Base-by-base conservation (phyloP, 768 basidiomycete species). In the Kwoniella europaea region DNA sequence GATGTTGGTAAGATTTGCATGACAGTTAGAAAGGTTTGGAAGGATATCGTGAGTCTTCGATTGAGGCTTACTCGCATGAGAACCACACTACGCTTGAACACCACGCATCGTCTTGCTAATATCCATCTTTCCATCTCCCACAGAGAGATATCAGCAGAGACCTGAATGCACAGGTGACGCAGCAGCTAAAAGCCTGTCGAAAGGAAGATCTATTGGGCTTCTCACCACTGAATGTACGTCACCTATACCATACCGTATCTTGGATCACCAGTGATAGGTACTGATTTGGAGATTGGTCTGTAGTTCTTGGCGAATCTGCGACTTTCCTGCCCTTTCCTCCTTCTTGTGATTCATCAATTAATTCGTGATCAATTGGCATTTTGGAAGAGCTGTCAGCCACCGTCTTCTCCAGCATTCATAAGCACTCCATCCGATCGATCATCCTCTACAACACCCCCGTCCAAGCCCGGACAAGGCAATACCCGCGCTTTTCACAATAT, bases 211-310 rank as follows among this genome's bases (percentile, higher is more conserved):
- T 74, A 24, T 18, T 74, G 13, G 74, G 74, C 4, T 78, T 78
- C 55, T 78, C 76, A 12, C 76, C 76, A 29, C 13, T 78, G 46
- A 76, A 74, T 44, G 73, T 72, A 29, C 63, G 75, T 63, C 7
- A 20, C 55, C 22, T 53, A 24, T 10, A 24, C 29, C 43, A n/a
- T 4, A 12, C 18, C 16, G 22, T 54, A 18, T 10, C 10, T 6
- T 1, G 6, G 1, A 35, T 35, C 35, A 6, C 35, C 6, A 35
- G 35, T 6, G 35, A 35, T 35, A 35, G 35, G 7, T 35, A 41
- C 58, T 46, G 42, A 67, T 57, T 15, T 41, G 52, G 0, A 44
- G 29, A 1, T n/a, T 58, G 16, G 46, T n/a, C 22, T 41, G 18
- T 44, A 70, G 68, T 71, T 54, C n/a, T 16, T 60, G 20, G 69